Base-by-base conservation (phyloP, 1,284 basidiomycete species). In the Puccinia novopanici region DNA sequence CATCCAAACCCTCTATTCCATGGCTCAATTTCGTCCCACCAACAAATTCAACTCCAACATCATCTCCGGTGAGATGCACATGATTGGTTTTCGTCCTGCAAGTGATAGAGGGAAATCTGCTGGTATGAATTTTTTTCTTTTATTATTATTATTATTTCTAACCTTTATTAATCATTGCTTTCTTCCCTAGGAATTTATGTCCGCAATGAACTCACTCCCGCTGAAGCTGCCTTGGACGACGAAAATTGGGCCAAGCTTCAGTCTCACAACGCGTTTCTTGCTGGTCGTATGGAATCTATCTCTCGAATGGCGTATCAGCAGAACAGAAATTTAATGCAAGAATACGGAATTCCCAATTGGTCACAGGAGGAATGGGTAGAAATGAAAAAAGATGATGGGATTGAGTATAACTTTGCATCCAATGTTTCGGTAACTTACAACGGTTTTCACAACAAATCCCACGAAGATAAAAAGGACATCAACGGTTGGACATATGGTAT, bases 321-420 rank as follows among this genome's bases (percentile, higher is more conserved):
- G 17, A 65, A 65, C 61, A 27, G 40, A 42, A 40, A 42, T 40
- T 57, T 24, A 24, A 57, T 57, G 22, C 5, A 57, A 27, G n/a
- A 57, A 57, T 57, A 54, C 50, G 61, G 30, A 15, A 40, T 65
- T 12, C 61, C 61, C 27, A 65, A 65, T 65, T 65, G 61, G 61
- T 19, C 22, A 6, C 61, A 65, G 22, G 59, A 61, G 59, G 59
- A 61, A 61, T 61, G 59, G 59, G 17, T 30, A 17, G 59, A 61
- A 61, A 61, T 61, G 61, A 65, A 27, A 15, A 65, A 65, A n/a
- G 61, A 65, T 12, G 34, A 37, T 10, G 4, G 40, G 6, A 27
- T 65, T 37, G 30, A 65, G 61, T 65, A 65, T 65, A 37, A 65
- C 15, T 65, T 65, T 65, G 34, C 61, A 8, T 6, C 42, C 15